These are phyloP conservation scores for Anisodus acutangulus DNA, from an alignment of 257 asterid species.

Conservation along the genomic window DNA sequence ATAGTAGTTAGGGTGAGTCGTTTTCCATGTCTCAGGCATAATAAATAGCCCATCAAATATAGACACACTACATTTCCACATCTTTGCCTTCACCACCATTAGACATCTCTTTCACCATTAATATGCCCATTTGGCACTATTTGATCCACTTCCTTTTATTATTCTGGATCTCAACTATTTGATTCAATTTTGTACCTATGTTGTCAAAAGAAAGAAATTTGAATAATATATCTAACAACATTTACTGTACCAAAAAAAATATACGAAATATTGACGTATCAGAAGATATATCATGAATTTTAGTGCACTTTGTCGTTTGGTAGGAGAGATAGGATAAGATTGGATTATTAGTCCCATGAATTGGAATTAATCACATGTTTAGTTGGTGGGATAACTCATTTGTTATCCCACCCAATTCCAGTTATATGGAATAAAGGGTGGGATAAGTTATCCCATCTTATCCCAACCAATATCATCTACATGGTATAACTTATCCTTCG, in stretches of 20 bases:
- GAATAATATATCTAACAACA: background rate
- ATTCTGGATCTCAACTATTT: background rate
- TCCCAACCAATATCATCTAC: no score
- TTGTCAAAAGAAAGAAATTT: background rate
- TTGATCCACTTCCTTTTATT: slow-evolving; percentile 7
- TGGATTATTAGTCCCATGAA: no score
- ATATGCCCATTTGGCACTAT: slow-evolving; percentile 19
- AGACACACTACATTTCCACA: background rate
- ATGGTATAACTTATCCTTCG: no score
- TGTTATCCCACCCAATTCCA: no score
- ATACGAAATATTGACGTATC: background rate
- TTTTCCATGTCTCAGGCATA: slow-evolving; percentile 12
- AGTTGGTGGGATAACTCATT: no score
- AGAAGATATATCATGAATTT: background rate
- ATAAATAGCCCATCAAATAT: slow-evolving; percentile 9
- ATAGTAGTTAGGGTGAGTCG: slow-evolving; percentile 21
- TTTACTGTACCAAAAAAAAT: background rate
- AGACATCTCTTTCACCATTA: slow-evolving; percentile 19
- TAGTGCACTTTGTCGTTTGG: background rate
- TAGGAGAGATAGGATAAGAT: no score
- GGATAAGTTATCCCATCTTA: no score
- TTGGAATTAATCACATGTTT: no score
- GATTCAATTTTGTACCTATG: background rate
- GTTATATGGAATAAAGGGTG: no score
- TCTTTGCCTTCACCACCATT: background rate